Percentiles rank a stretch among this genome's conserved stretches.
Evolutionary conservation across 352 stramenopile genomes (phyloP).

Genomic region (Pilasporangium apinafurcum): DNA sequence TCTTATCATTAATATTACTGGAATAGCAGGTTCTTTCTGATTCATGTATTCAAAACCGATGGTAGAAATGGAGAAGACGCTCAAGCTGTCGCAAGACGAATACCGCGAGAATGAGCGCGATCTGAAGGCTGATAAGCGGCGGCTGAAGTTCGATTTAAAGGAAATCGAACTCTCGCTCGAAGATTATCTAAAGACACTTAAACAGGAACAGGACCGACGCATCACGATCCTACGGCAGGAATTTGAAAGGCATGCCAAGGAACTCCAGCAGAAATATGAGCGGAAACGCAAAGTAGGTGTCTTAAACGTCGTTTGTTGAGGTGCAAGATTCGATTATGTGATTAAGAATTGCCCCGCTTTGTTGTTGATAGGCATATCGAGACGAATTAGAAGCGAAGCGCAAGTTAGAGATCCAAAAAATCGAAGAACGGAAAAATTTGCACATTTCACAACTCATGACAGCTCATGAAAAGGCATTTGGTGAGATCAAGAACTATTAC

Average conservation of each 20-base stretch:
- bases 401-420: conserved; percentile 82
- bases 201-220: conserved; percentile 89
- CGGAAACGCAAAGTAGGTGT: conserved; percentile 54
- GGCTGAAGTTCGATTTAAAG: conserved; percentile 87
- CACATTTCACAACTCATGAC: conserved; percentile 92
- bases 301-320: neutral
- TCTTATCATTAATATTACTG: neutral
- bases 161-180: conserved; percentile 91
- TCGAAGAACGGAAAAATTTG: conserved; percentile 91
- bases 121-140: conserved; percentile 85
- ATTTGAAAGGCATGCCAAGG: conserved; percentile 88
- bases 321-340: conserved; percentile 19
- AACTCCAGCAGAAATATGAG: conserved; percentile 88
- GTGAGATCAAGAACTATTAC: conserved; percentile 97
- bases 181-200: conserved; percentile 90
- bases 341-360: too few species aligned
- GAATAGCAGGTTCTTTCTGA: neutral
- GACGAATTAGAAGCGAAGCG: conserved; percentile 76
- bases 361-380: conserved; percentile 51
- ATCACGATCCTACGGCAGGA: conserved; percentile 89
- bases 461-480: conserved; percentile 91
- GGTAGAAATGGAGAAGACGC: conserved; percentile 73
- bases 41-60: neutral
- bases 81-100: conserved; percentile 91
- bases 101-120: conserved; percentile 82